Evolutionary conservation across 768 basidiomycete genomes (phyloP), one percentile per base, ranked within the genome.

Genomic region (Lentinula raphanica): DNA sequence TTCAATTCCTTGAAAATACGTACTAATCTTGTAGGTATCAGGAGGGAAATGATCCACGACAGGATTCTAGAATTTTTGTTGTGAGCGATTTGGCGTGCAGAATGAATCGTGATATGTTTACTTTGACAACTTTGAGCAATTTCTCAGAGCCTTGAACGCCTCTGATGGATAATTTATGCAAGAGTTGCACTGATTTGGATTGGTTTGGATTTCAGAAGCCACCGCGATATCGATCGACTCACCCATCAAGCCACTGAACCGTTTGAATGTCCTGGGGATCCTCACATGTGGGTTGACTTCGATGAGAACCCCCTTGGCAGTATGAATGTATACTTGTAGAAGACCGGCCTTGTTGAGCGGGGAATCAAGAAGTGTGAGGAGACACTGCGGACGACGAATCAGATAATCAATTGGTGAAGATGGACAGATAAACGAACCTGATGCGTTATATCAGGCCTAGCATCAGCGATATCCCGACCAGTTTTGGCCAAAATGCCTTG

Each of bases 201-300:
- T 25, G 61, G 63, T 19, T 11, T 19, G 27, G 38, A 7, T 51
- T 21, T 23, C 42, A 60, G 49, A 5, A 54, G 46, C 31, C 32
- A 50, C n/a, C 40, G n/a, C n/a, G n/a, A 17, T 8, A 6, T n/a
- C 0, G 42, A 21, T 35, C 13, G 8, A 60, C 67, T 61, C 79
- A 96, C 94, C 95, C 97, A 99, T 99, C 63, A 99, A 78, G 21
- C 97, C 97, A 58, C 92, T 94, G 74, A 99, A 99, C 9, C 97
- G 86, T 74, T 99, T 99, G 74, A 99, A 98, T 12, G 97, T 99
- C 62, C 97, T 82, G 11, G 97, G 97, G 66, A 99, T 99, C 57
- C 97, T 84, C 11, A 98, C 94, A 73, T 92, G 90, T 2, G 97
- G 97, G 71, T 99, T 98, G 64, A 98, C 94, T 74, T 99, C 96